phyloP scores from a whole-genome alignment of 208 protist species.

The Leptomonas seymouri region DNA sequence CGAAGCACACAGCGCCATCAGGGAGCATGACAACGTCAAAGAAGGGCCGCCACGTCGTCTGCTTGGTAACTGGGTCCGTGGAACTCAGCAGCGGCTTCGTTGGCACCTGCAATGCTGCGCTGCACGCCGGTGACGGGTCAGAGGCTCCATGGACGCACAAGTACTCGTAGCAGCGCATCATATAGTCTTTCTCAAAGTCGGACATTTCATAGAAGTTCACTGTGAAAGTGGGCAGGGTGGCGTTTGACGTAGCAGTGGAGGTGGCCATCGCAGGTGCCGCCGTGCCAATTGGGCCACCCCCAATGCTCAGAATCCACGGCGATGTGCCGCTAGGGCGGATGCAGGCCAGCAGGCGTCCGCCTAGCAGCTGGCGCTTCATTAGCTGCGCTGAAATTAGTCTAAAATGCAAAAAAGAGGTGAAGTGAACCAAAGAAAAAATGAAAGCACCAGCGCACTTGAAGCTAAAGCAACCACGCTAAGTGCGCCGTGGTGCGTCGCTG shows the following conservation, averaged over 20 bases:
- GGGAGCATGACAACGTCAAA: slow-evolving; percentile 26
- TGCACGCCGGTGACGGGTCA: not conserved
- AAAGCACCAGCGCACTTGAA: too few relatives aligned
- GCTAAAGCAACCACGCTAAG: not conserved
- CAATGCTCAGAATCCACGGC: slow-evolving; percentile 6
- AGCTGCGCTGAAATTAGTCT: not conserved
- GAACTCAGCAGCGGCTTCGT: not conserved
- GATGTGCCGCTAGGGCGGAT: not conserved
- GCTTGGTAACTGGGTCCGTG: not conserved
- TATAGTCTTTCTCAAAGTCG: slow-evolving; percentile 15
- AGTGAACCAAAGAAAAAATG: too few relatives aligned
- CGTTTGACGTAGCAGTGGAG: not conserved
- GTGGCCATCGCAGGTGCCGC: not conserved
- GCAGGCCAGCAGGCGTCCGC: slow-evolving; percentile 13
- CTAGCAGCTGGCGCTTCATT: slow-evolving; percentile 5
- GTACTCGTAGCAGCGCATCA: slow-evolving; percentile 8
- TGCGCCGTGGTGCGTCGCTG: not conserved
- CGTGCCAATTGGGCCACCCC: not conserved
- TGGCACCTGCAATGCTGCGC: not conserved
- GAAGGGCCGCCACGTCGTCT: slow-evolving; percentile 15
- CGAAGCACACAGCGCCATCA: slow-evolving; percentile 10
- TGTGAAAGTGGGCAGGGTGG: not conserved
- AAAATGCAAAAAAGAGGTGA: not conserved
- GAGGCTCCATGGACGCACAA: not conserved
- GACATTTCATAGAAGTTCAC: slow-evolving; percentile 10